Base-by-base conservation (phyloP, 352 stramenopile genomes). In the Globisporangium paroecandrum region DNA sequence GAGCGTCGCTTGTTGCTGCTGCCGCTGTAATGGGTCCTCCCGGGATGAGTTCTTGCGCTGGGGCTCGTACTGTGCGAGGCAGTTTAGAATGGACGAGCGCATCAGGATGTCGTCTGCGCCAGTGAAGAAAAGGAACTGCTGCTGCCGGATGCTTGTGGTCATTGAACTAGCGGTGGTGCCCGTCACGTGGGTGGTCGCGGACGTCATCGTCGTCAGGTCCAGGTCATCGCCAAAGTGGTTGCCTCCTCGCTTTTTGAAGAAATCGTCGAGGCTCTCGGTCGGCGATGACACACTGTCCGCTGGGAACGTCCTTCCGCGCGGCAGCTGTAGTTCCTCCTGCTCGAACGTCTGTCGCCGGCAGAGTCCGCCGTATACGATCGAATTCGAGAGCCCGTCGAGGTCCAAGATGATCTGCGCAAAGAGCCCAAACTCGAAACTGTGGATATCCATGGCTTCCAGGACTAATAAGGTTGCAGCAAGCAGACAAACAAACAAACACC, bases 321-420 rank as follows among this genome's bases (percentile, higher is more conserved):
- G 66, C 6, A 71, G 29, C 27, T 78, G 62, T 43, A 59, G 15
- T 15, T 58, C 58, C 18, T 66, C 15, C 4, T 65, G 20, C 15
- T 58, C 54, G 20, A 71, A 69, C 1, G 49, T 13, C 27, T 71
- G 65, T 56, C 71, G 73, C n/a, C 70, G 76, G 51, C 76, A 90
- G 34, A 93, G 73, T 0, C 85, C 83, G 20, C 82, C 83, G 66
- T 90, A 91, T 22, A 93, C 77, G 38, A 93, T 82, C 5, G 83
- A 78, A 66, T 90, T 91, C 25, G 80, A 89, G 57, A 93, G 83
- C 0, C 83, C 85, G 29, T 90, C 85, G 43, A 93, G 65, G 64
- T 91, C 80, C 51, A 89, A 69, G 20, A 91, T 77, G 41, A 89
- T 76, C 56, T 90, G 81, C 49, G 81, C 81, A 22, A 72, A 64